These are phyloP conservation scores for Orbilia ellipsospora DNA, from an alignment of 2,329 filamentous ascomycete genomes.

Conservation along the genomic window DNA sequence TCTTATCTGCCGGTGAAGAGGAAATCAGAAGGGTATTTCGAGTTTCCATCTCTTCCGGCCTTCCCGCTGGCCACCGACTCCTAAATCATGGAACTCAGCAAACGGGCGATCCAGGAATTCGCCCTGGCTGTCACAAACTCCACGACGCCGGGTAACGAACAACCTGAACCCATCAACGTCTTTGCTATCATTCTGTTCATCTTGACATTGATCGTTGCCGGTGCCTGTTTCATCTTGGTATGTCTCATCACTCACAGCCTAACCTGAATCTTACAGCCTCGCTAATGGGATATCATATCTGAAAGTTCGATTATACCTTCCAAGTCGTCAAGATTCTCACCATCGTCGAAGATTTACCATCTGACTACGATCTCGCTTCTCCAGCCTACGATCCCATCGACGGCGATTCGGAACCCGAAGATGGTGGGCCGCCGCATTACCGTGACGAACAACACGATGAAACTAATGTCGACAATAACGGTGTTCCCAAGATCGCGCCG, in stretches of 20 bases:
- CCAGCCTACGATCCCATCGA: slow-evolving; percentile 59
- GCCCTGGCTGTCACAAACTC: slow-evolving; percentile 31
- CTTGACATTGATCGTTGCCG: slow-evolving; percentile 36
- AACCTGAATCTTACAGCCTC: background rate
- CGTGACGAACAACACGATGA: slow-evolving; percentile 58
- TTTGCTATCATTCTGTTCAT: slow-evolving; percentile 52
- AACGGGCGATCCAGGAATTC: slow-evolving; percentile 35
- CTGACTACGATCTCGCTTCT: slow-evolving; percentile 67
- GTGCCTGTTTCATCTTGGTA: slow-evolving; percentile 50
- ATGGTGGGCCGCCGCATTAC: slow-evolving; percentile 59
- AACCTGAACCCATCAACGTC: slow-evolving; percentile 48
- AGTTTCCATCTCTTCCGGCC: slow-evolving; percentile 11
- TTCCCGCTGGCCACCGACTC: background rate
- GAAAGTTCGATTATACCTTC: slow-evolving; percentile 55
- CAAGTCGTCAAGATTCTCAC: slow-evolving; percentile 70
- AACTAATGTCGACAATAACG: slow-evolving; percentile 60
- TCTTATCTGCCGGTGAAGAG: too few relatives aligned
- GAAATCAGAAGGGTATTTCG: background rate
- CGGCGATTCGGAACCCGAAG: slow-evolving; percentile 57
- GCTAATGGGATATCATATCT: slow-evolving; percentile 1
- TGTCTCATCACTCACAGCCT: background rate
- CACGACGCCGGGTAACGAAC: slow-evolving; percentile 27
- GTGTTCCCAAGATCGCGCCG: slow-evolving; percentile 63
- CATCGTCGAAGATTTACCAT: slow-evolving; percentile 72
- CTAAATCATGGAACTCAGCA: slow-evolving; percentile 37